Evolutionary conservation across 176 grass and related monocot species (phyloP), one percentile per base, ranked within the genome.

Genomic region (Avena sativa): DNA sequence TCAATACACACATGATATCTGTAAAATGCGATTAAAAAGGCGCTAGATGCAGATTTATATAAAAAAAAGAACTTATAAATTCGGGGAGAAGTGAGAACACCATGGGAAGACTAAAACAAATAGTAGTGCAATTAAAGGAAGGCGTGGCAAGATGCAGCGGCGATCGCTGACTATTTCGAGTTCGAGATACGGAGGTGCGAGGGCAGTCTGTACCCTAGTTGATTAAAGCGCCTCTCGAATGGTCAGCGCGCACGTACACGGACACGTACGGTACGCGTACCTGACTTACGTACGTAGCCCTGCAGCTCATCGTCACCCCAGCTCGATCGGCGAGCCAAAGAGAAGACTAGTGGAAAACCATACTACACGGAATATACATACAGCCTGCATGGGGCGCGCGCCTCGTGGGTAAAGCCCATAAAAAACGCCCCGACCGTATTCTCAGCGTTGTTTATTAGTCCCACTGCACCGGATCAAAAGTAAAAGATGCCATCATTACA

Each of bases 381-480:
- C 0, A 6, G 14, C 34, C 20, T 19, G 55, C 53, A 40, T 43
- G 53, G 56, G 21, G 3, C 77, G 4, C 21, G 68, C 46, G 78
- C 25, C 53, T 71, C 65, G 74, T 50, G 88, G 88, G 49, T 56
- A 47, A 47, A 9, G 16, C 48, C 14, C 4, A 69, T 51, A 69
- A 49, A 55, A 36, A 44, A 49, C 34, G 23, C n/a, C 75, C 66
- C 50, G 47, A 65, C 20, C 81, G 13, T 14, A 56, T 16, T 0
- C 13, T 3, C 48, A 1, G 72, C 19, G 40, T 74, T 47, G 56
- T 80, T 85, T 85, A 85, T 65, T 83, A 79, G 20, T 79, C 44
- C 67, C 30, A 6, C 58, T 12, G 43, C 5, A 32, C 79, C 17
- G 67, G 12, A 58, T 26, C 50, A 55, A 55, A 81, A 79, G 53